Evolutionary conservation across 2,329 filamentous ascomycete genomes (phyloP), one percentile per base, ranked within the genome.

Genomic region (Venturia pyrina): DNA sequence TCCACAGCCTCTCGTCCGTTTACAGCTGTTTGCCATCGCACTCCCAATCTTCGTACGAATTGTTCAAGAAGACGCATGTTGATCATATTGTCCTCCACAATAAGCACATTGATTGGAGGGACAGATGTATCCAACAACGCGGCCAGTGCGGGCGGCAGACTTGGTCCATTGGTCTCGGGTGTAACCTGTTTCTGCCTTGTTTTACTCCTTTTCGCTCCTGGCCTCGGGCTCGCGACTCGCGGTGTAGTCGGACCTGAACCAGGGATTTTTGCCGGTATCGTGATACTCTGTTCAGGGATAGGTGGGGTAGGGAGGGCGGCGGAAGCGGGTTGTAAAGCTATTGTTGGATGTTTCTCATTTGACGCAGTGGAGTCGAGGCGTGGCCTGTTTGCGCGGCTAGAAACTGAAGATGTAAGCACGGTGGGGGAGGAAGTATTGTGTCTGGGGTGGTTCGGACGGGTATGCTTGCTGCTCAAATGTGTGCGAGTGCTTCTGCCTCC

Each of bases 81-180:
- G 82, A 99, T 98, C 69, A 95, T 92, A 76, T 99, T 99, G 79
- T 99, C 95, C 79, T 99, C 95, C 17, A 99, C 95, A 68, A 99
- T 96, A 56, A 99, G 82, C 8, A 98, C 93, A 71, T 96, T 98
- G 78, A 99, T 98, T 1, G 95, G 93, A 8, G 95, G 95, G 0
- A 98, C 91, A 1, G 87, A 87, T 65, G 88, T 89, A 70, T 93
- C 91, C 37, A 96, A 83, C 43, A 76, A 70, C 19, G 53, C 53
- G 24, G 48, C 46, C 19, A 66, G 19, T 40, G 85, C 87, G 4
- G 87, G 81, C 34, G 84, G 83, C 67, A 89, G 73, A n/a, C 37
- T 50, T 19, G 64, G 64, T 11, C 56, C 56, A 28, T 61, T 43
- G 13, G 48, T 48, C 40, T 57, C 53, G 37, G 53, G 53, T 63